Conservation (phyloP, 176 grass and related monocot genomes). For the Oryza coarctata region DNA sequence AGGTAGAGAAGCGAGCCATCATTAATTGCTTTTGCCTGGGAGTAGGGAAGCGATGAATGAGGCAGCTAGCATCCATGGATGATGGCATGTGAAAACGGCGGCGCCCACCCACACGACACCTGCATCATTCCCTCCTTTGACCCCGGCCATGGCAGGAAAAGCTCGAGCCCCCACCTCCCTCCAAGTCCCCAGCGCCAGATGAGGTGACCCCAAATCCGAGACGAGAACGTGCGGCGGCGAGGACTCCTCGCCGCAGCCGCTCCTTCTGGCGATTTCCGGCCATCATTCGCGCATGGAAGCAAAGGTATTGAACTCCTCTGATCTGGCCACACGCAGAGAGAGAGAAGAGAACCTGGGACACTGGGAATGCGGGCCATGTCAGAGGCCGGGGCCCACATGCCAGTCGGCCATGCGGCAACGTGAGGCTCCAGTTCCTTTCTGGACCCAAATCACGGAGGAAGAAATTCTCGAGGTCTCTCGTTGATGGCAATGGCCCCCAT, state of each 20-base stretch:
- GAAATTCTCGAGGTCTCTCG: not conserved
- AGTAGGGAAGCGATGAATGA: not conserved
- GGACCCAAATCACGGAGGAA: not conserved
- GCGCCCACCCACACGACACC: not conserved
- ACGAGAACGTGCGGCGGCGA: conserved; percentile 17
- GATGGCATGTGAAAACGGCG: not conserved
- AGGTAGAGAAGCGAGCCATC: too few relatives aligned
- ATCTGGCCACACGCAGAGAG: too few relatives aligned
- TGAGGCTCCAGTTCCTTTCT: not conserved
- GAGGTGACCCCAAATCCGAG: not conserved
- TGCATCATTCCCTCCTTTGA: not conserved
- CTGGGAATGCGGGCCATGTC: not conserved
- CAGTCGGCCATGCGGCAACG: not conserved
- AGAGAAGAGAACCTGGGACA: not conserved
- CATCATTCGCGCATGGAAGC: not conserved
- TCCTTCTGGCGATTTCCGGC: not conserved
- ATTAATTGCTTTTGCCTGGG: not conserved
- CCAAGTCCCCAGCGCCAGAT: not conserved
- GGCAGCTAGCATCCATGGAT: not conserved
- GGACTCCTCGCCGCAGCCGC: not conserved
- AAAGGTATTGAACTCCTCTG: too few relatives aligned
- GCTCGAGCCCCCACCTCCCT: not conserved
- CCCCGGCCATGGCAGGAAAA: not conserved
- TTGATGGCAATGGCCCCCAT: not conserved
- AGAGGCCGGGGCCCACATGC: not conserved